Conservation (phyloP, 2,329 filamentous ascomycete genomes). For the Ceratocystis albifundus region DNA sequence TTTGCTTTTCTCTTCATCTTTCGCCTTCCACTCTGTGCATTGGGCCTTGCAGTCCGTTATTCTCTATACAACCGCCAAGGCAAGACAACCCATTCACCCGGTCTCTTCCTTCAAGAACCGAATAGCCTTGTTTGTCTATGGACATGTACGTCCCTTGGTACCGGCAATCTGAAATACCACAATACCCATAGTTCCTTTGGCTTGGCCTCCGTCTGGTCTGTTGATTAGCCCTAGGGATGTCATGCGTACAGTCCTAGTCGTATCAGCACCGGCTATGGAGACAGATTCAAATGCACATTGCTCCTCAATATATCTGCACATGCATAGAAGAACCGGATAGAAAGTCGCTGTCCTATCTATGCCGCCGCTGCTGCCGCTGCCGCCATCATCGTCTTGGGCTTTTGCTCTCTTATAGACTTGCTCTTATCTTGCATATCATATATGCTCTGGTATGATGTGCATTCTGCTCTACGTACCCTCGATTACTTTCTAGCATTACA, state of each 20-base stretch:
- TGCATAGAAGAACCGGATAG: background rate
- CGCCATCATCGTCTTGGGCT: background rate
- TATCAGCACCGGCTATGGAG: background rate
- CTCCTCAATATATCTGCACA: background rate
- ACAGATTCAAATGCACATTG: constrained; percentile 5
- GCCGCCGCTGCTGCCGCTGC: too few species aligned
- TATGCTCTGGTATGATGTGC: background rate
- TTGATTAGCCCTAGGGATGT: background rate
- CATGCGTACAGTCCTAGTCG: background rate
- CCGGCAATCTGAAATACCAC: background rate
- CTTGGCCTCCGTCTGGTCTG: background rate
- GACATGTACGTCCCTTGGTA: background rate
- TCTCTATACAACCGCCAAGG: too few species aligned
- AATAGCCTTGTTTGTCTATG: background rate
- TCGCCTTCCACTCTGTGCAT: too few species aligned
- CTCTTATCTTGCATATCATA: background rate
- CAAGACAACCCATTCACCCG: too few species aligned
- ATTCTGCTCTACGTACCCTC: background rate
- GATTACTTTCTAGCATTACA: background rate
- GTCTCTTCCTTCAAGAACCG: background rate
- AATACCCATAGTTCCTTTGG: background rate
- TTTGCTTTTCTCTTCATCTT: too few species aligned
- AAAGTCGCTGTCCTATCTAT: background rate
- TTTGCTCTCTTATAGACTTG: background rate
- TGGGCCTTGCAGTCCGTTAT: too few species aligned